Base-by-base conservation (phyloP, 2,329 filamentous ascomycete genomes). In the Ophiocordyceps sinensis region DNA sequence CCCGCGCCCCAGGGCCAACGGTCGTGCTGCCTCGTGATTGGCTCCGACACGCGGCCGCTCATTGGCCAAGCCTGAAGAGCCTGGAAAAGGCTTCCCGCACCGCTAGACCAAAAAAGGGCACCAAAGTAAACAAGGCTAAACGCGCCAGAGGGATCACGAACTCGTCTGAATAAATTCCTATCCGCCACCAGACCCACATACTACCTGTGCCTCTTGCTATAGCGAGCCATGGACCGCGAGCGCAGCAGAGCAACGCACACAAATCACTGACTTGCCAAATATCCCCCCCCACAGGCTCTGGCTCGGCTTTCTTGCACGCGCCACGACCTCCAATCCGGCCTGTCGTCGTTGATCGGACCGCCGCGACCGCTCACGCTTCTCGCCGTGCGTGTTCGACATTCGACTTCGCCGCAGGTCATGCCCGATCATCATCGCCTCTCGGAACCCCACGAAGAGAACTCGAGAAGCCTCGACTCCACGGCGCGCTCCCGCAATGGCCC, bases 401-500 rank as follows among this genome's bases (percentile, higher is more conserved):
- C 32, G n/a, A 35, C 14, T 17, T 35, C 31, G 31, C 14, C 13
- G 31, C 31, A 34, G 28, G 37, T 17, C 17, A 39, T 39, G 30
- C 38, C 32, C 14, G 9, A 19, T 17, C 3, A 35, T 17, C 2
- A 35, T 35, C n/a, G 15, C 15, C n/a, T 4, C 32, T 35, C 5
- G 15, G n/a, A 35, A 8, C 32, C 32, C 14, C 15, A 4, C 32
- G 11, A 19, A 14, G 2, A 14, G 11, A 36, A n/a, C 28, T 28
- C 26, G 9, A n/a, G 30, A 19, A 31, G 17, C 32, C 26, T 34
- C 37, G 21, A 5, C 36, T 10, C 37, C 34, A 31, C 19, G 36
- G 19, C 45, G 39, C 43, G 36, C 41, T 44, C 50, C 49, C 51
- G 49, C 53, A 51, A 85, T 85, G 80, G 74, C 71, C 44, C 71